Conservation (phyloP, 1,139 yeast genomes). For the Hyphopichia wangnamkhiaoensis region DNA sequence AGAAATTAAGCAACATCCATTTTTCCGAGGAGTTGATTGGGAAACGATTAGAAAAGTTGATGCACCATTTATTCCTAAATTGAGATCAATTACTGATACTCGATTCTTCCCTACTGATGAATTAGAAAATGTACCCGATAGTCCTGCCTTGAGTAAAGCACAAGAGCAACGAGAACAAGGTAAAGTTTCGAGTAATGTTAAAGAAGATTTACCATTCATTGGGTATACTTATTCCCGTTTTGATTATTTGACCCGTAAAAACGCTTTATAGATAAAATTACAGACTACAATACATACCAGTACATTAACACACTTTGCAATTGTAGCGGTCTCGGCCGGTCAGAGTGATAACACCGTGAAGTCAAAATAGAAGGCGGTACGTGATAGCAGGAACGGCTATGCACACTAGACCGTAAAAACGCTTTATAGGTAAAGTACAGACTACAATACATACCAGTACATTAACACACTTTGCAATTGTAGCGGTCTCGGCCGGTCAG, state of each 20-base stretch:
- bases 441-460: too few species aligned
- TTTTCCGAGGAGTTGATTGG: constrained; percentile 97
- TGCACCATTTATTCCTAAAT: constrained; percentile 82
- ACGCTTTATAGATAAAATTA: too few species aligned
- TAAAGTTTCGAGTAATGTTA: constrained; percentile 48
- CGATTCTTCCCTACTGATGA: constrained; percentile 98
- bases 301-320: too few species aligned
- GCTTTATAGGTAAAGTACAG: too few species aligned
- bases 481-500: too few species aligned
- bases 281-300: too few species aligned
- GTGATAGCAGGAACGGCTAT: not conserved
- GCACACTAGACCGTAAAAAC: too few species aligned
- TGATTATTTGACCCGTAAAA: constrained; percentile 85
- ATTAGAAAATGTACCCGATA: constrained; percentile 90
- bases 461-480: too few species aligned
- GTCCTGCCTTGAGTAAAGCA: constrained; percentile 80
- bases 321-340: too few species aligned
- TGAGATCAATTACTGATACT: constrained; percentile 83
- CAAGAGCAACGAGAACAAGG: constrained; percentile 56
- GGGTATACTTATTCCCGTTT: constrained; percentile 96
- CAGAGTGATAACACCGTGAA: not conserved
- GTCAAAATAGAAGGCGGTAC: not conserved
- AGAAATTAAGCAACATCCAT: constrained; percentile 90
- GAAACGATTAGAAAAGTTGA: constrained; percentile 85
- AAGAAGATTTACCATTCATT: constrained; percentile 91